Base-by-base conservation (phyloP, 345 rosid genomes). In the Linum usitatissimum region DNA sequence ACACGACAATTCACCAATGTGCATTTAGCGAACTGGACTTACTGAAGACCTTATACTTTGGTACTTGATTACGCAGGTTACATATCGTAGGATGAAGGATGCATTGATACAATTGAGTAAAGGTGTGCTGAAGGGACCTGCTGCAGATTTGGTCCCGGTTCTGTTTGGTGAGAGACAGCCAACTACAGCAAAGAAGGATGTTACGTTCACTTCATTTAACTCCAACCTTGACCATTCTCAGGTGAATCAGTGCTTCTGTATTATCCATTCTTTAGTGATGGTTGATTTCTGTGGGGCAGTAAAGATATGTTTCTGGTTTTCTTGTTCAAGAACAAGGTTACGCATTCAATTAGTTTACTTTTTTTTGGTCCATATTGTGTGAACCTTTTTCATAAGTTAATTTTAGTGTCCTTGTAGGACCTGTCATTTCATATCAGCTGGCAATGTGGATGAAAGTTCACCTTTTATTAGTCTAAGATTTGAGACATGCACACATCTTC, bases 21-120 rank as follows among this genome's bases (percentile, higher is more conserved):
- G 8, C 48, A 12, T 6, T 40, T 40, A 40, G 48, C 1, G 13
- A 40, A 40, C 48, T 40, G 48, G 8, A 40, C 8, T 40, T 40
- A 12, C 48, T 40, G 48, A 40, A 40, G 48, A 40, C 8, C 48
- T n/a, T 36, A 30, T 59, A 42, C 49, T 30, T 59, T 56, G 38
- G 64, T 67, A 12, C 51, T 62, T 64, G 20, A 61, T 51, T 38
- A 30, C 66, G 72, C 78, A 87, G 95, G 86, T 93, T 39, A 90
- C 99, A 12, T 90, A 84, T 66, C 84, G 86, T 12, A 86, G 97
- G 73, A 90, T 93, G 97, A 93, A 90, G 79, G 96, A 87, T 74
- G 81, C 96, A 15, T 77, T 93, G 68, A 79, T 90, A 60, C 87
- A 85, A 66, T 55, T 93, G 66, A 90, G 97, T 62, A 93, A 86